Evolutionary conservation across 1,139 yeast genomes (phyloP).

Genomic region (Pichia sorboxylosa): DNA sequence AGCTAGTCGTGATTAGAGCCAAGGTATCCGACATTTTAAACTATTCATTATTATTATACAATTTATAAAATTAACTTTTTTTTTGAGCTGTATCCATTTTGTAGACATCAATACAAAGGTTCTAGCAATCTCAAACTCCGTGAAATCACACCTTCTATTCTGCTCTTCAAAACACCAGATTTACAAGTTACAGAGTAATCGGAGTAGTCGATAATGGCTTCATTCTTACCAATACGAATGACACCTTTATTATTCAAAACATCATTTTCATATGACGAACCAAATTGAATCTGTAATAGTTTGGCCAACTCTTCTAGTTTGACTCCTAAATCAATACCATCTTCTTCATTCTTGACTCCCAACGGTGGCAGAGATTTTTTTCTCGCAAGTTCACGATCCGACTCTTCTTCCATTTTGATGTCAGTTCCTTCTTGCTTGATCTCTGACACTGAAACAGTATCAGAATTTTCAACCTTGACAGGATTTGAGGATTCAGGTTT

Average conservation of each 20-base stretch:
- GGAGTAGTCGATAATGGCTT: slow-evolving; percentile 57
- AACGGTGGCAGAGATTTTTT: background rate
- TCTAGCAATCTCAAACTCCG: slow-evolving; percentile 76
- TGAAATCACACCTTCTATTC: slow-evolving; percentile 70
- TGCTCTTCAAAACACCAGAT: slow-evolving; percentile 65
- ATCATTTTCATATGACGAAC: slow-evolving; percentile 47
- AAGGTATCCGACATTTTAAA: no score
- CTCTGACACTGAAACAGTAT: background rate
- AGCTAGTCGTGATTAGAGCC: no score
- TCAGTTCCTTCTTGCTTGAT: slow-evolving; percentile 3
- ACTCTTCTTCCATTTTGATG: background rate
- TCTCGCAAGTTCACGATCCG: background rate
- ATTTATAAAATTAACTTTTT: no score
- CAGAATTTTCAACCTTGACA: slow-evolving; percentile 10
- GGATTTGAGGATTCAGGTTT: slow-evolving; percentile 1
- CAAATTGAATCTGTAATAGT: slow-evolving; percentile 75
- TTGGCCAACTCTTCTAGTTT: slow-evolving; percentile 32
- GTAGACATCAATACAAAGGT: slow-evolving; percentile 56
- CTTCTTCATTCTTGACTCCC: background rate
- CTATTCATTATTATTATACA: no score
- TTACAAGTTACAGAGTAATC: slow-evolving; percentile 63
- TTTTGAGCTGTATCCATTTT: no score
- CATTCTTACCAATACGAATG: slow-evolving; percentile 55
- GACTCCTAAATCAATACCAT: background rate
- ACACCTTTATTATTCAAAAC: slow-evolving; percentile 35